Evolutionary conservation across 148 eudicot genomes (phyloP), one percentile per base, ranked within the genome.

Genomic region (Fagopyrum tataricum): DNA sequence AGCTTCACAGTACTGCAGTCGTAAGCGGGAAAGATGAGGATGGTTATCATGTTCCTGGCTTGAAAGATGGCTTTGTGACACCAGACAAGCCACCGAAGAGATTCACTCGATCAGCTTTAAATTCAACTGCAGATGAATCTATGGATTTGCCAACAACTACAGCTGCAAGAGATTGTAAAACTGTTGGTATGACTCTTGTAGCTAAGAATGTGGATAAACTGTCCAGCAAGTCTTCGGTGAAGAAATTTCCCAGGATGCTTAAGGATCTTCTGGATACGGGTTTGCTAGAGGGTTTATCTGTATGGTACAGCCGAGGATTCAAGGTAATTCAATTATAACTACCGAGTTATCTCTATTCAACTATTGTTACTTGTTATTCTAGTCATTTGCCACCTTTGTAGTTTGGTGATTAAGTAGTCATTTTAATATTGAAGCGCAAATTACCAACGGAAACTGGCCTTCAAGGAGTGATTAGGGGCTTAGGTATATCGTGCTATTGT

Each of bases 401-500:
- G 20, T 72, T 43, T 74, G 51, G 24, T 23, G 2, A 26, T 55
- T 64, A 18, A 68, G 46, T 72, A 42, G 5, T 46, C 39, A 5
- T 56, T 72, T 20, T 66, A 44, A 24, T 53, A 13, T 70, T 69
- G 41, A 37, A 82, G 83, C 53, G 53, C 44, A 88, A 80, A 70
- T 74, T 42, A 12, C 70, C 61, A 1, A 14, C 71, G 15, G 77
- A 82, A 55, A 59, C 10, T 31, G 88, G 86, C 76, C 87, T 90
- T 74, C 64, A 59, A 41, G 98, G 98, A 68, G 78, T 81, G 21
- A 78, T 92, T 10, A 83, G 23, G 58, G 96, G 90, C 64, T n/a
- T 59, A 74, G 91, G 89, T 14, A 79, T 92, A 44, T 71, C 90
- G 77, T 92, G 98, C 61, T 84, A 47, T 47, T 92, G 98, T 78